Evolutionary conservation across 208 protist genomes (phyloP), one percentile per base, ranked within the genome.

Genomic region (Crithidia bombi): DNA sequence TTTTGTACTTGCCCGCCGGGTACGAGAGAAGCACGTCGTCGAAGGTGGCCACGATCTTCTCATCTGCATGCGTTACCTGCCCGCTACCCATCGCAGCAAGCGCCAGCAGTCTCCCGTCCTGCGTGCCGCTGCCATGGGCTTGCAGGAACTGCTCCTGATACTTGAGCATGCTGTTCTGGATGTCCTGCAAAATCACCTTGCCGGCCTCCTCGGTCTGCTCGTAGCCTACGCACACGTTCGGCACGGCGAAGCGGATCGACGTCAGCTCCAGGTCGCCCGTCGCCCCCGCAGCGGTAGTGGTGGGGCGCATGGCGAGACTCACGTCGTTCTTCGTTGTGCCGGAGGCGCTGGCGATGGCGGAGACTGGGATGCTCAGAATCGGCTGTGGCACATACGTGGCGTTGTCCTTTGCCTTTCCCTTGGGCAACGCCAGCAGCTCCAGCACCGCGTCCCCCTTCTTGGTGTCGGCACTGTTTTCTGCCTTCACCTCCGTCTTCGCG

Each of bases 171-270:
- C 63, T 69, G 17, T 70, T 65, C 49, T 94, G 91, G 2, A 90
- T 55, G 4, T 86, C 77, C 23, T 73, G 58, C 21, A 93, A 58
- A 41, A 94, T 75, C 28, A 83, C 87, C 71, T 86, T 86, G 17
- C 89, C 89, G 5, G 89, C 89, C 72, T 91, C 82, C 64, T 96
- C 89, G 21, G 87, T 92, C 65, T 92, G 82, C 25, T 96, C 91
- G 55, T 92, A 92, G 43, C 87, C 91, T 11, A 93, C 79, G 54
- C 87, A 93, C 7, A 88, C 75, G 69, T 94, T 86, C 5, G 91
- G 91, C 44, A 96, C 86, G 17, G 87, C 89, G 72, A 96, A 94
- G 58, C 89, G 86, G 7, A 94, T 66, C 3, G 86, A 88, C 21
- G 83, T 85, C 49, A 96, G 64, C 62, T 96, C 85, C 70, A 94